Conservation (phyloP, 768 basidiomycete species). For the Rickenella mellea region DNA sequence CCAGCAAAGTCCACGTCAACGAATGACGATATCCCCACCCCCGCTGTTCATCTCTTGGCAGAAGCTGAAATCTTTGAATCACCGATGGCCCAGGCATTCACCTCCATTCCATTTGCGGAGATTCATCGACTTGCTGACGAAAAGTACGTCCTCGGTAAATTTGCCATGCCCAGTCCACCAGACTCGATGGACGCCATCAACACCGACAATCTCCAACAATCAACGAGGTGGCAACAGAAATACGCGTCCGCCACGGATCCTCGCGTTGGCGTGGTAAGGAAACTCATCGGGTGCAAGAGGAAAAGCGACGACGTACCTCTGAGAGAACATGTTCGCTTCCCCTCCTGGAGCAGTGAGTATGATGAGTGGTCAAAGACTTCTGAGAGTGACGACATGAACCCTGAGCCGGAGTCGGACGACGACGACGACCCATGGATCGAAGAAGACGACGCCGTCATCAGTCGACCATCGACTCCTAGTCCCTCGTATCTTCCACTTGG, state of each 20-base stretch:
- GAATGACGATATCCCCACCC: slow-evolving; percentile 5
- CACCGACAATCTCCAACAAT: slow-evolving; percentile 4
- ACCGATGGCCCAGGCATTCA: slow-evolving; percentile 33
- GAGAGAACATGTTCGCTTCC: too few relatives aligned
- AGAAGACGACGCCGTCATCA: slow-evolving; percentile 17
- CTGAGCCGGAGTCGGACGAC: slow-evolving; percentile 16
- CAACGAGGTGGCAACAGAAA: slow-evolving; percentile 35
- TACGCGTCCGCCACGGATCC: slow-evolving; percentile 65
- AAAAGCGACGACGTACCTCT: background rate
- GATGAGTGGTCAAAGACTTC: slow-evolving; percentile 37
- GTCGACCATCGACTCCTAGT: slow-evolving; percentile 59
- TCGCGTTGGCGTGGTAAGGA: slow-evolving; percentile 55
- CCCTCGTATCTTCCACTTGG: slow-evolving; percentile 66
- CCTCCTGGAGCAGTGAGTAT: slow-evolving; percentile 36
- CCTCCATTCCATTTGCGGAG: slow-evolving; percentile 65
- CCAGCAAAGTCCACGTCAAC: slow-evolving; percentile 40
- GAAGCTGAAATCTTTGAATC: background rate
- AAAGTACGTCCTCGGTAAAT: slow-evolving; percentile 72
- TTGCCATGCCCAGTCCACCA: slow-evolving; percentile 55
- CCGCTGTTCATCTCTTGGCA: background rate
- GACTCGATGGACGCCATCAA: slow-evolving; percentile 34
- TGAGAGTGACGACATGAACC: slow-evolving; percentile 23
- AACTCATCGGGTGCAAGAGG: slow-evolving; percentile 39
- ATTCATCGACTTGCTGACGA: slow-evolving; percentile 56
- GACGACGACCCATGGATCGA: slow-evolving; percentile 11